These are phyloP conservation scores for Blastobotrys indianensis DNA, from an alignment of 1,139 yeast species.

Conservation along the genomic window DNA sequence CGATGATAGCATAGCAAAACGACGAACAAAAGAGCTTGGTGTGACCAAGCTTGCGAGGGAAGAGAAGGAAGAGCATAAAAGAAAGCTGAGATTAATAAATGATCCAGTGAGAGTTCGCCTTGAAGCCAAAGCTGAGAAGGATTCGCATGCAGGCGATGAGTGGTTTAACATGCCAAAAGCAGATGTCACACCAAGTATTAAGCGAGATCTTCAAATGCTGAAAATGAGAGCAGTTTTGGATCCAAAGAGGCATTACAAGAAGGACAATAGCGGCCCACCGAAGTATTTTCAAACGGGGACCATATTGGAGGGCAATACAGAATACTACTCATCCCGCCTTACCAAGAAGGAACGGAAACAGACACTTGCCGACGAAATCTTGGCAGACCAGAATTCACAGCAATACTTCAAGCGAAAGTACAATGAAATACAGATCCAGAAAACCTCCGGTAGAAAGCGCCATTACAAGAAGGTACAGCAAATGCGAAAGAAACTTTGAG, in stretches of 20 bases:
- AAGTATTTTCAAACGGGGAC: slow-evolving; percentile 88
- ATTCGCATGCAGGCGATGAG: slow-evolving; percentile 45
- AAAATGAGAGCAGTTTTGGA: slow-evolving; percentile 88
- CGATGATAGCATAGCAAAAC: neutral
- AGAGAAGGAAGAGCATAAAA: neutral
- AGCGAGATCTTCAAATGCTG: slow-evolving; percentile 70
- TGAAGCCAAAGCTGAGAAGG: slow-evolving; percentile 24
- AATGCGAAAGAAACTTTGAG: slow-evolving; percentile 45
- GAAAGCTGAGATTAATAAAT: slow-evolving; percentile 35
- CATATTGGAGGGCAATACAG: slow-evolving; percentile 73
- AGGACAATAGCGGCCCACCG: slow-evolving; percentile 75
- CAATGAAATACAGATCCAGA: slow-evolving; percentile 65
- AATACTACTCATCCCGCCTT: slow-evolving; percentile 67
- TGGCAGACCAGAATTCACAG: slow-evolving; percentile 64
- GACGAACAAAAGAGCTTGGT: slow-evolving; percentile 3
- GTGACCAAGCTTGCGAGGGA: slow-evolving; percentile 3
- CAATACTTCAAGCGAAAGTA: slow-evolving; percentile 83
- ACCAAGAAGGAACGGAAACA: slow-evolving; percentile 66
- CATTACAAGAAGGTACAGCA: slow-evolving; percentile 61
- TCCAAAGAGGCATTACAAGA: slow-evolving; percentile 92
- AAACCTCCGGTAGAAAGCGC: slow-evolving; percentile 69
- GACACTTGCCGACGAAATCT: slow-evolving; percentile 74
- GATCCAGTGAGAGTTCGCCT: slow-evolving; percentile 44
- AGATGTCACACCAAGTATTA: slow-evolving; percentile 66
- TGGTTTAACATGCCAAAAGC: slow-evolving; percentile 87